A percentile compares a stretch with the other conserved stretches of the same genome.
These are phyloP conservation scores for Aspergillus cavernicola DNA, from an alignment of 495 filamentous ascomycete genomes.

Conservation along the genomic window DNA sequence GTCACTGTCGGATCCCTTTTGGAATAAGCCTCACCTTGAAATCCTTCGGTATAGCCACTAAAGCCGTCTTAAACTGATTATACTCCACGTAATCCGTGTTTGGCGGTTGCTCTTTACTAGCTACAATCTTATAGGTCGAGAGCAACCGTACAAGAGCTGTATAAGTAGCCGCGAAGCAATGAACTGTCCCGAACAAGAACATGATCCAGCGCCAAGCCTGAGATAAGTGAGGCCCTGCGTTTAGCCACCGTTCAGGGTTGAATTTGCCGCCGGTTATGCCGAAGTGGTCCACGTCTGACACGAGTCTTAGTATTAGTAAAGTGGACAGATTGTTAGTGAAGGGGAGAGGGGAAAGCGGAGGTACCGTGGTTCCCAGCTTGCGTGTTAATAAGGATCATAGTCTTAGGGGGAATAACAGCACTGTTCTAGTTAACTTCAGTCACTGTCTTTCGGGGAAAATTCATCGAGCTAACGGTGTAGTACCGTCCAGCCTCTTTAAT, in stretches of 20 bases:
- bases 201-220: slow-evolving; percentile 52
- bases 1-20: slow-evolving; percentile 32
- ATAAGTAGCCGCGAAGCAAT: slow-evolving; percentile 52
- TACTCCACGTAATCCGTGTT: slow-evolving; percentile 58
- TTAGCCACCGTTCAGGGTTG: slow-evolving; percentile 52
- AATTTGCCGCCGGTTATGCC: slow-evolving; percentile 45
- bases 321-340: too few species aligned
- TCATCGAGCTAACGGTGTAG: slow-evolving; percentile 54
- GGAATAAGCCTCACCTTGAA: slow-evolving; percentile 50
- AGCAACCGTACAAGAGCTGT: slow-evolving; percentile 46
- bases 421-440: slow-evolving; percentile 53
- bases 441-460: slow-evolving; percentile 49
- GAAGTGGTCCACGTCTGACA: slow-evolving; percentile 52
- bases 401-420: slow-evolving; percentile 49
- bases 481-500: slow-evolving; percentile 53
- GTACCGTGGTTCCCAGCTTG: slow-evolving; percentile 58
- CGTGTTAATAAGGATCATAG: slow-evolving; percentile 55
- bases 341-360: too few species aligned
- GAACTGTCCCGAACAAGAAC: slow-evolving; percentile 49
- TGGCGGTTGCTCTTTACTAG: slow-evolving; percentile 43
- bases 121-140: slow-evolving; percentile 48
- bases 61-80: slow-evolving; percentile 51
- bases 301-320: too few species aligned
- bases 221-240: slow-evolving; percentile 39
- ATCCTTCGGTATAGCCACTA: slow-evolving; percentile 52